Conservation (phyloP, 2,329 filamentous ascomycete species). For the Calonectria pauciramosa region DNA sequence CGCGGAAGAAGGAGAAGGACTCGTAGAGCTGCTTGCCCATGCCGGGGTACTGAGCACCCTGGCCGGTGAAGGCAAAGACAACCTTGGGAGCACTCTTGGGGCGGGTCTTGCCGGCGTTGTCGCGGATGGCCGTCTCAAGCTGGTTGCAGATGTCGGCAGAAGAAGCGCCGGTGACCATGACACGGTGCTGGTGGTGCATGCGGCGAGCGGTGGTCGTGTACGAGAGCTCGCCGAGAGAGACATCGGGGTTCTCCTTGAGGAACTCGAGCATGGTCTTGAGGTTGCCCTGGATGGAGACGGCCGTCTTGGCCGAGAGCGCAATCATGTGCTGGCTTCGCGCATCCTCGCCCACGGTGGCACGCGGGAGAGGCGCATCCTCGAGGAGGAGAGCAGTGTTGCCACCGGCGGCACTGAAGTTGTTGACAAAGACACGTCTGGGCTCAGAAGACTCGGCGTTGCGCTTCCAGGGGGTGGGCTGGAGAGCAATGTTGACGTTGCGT, state of each 20-base stretch:
- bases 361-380: conserved; percentile 62
- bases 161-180: conserved; percentile 42
- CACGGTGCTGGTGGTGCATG: conserved; percentile 59
- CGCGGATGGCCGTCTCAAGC: conserved; percentile 22
- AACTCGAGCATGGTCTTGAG: conserved; percentile 53
- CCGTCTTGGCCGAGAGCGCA: conserved; percentile 23
- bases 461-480: conserved; percentile 64
- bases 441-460: conserved; percentile 47
- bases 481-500: conserved; percentile 66
- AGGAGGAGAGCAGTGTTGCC: conserved; percentile 78
- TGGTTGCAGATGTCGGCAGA: conserved; percentile 17
- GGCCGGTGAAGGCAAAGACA: conserved; percentile 60
- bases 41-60: conserved; percentile 54
- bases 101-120: conserved; percentile 22
- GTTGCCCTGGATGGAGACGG: conserved; percentile 44
- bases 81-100: conserved; percentile 32
- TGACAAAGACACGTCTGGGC: conserved; percentile 67
- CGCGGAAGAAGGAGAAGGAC: conserved; percentile 48
- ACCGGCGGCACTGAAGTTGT: conserved; percentile 80
- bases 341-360: conserved; percentile 56
- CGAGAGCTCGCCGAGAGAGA: conserved; percentile 63
- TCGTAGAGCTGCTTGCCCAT: conserved; percentile 53
- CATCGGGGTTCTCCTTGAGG: conserved; percentile 54
- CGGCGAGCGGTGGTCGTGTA: conserved; percentile 53
- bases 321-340: conserved; percentile 47